A percentile compares a stretch with the other conserved stretches of the same genome.
Evolutionary conservation across 352 stramenopile genomes (phyloP).

Genomic region (Pythium monospermum): DNA sequence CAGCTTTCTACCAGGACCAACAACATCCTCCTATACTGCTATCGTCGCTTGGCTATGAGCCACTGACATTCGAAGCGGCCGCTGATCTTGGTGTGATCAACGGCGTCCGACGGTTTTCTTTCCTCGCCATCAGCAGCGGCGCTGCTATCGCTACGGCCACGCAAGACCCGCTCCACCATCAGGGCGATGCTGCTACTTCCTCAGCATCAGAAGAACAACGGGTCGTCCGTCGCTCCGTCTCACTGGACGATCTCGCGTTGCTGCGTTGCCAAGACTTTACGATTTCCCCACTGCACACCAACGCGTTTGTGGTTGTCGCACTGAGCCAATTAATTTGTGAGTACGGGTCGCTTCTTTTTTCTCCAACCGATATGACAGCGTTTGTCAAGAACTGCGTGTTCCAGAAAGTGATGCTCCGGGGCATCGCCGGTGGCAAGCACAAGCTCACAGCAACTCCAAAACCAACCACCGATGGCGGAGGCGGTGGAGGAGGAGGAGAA

Average conservation of each 20-base stretch:
- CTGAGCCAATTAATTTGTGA: constrained; percentile 43
- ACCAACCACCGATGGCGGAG: constrained; percentile 2
- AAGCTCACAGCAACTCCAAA: constrained; percentile 7
- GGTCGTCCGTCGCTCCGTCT: too few relatives aligned
- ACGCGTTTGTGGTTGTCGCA: constrained; percentile 32
- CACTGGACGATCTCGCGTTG: constrained; percentile 34
- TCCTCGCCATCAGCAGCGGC: constrained; percentile 9
- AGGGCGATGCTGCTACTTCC: background rate
- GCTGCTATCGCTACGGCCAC: too few relatives aligned
- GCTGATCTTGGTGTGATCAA: constrained; percentile 48
- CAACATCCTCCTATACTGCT: too few relatives aligned
- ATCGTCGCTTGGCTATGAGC: too few relatives aligned
- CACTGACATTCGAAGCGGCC: too few relatives aligned
- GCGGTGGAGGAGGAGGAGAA: background rate
- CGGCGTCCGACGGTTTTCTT: constrained; percentile 31
- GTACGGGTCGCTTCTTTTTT: constrained; percentile 58
- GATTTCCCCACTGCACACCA: constrained; percentile 34
- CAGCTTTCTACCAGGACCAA: too few relatives aligned
- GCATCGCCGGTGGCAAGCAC: constrained; percentile 20
- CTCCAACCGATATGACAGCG: constrained; percentile 47
- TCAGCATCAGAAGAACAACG: constrained; percentile 4
- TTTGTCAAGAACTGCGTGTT: constrained; percentile 48
- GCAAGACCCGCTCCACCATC: too few relatives aligned
- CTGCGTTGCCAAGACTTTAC: constrained; percentile 35
- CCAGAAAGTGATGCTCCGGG: constrained; percentile 16